phyloP scores from a whole-genome alignment of 306 rosid species.

The Fragaria vesca region DNA sequence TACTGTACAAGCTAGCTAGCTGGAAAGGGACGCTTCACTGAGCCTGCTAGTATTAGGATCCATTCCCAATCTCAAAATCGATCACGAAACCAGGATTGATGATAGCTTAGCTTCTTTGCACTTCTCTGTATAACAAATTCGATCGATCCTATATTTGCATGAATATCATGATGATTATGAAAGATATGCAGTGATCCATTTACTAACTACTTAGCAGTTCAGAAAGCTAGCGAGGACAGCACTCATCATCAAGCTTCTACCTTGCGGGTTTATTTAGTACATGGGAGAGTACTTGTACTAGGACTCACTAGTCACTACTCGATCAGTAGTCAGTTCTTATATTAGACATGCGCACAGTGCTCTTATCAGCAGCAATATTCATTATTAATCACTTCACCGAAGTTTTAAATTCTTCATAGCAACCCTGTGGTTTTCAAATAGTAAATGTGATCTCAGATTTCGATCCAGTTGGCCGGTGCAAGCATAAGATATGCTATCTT shows the following conservation, averaged over 20 bases:
- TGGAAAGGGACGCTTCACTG: conserved; percentile 10
- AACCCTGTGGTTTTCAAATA: not conserved
- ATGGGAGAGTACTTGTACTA: not conserved
- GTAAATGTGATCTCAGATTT: not conserved
- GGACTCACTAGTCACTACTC: not conserved
- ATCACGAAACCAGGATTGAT: not conserved
- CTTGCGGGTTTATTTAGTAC: not conserved
- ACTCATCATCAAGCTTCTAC: not conserved
- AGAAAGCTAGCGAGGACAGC: not conserved
- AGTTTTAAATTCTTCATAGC: not conserved
- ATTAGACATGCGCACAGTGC: not conserved
- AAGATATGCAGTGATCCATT: not conserved
- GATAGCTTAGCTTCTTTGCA: not conserved
- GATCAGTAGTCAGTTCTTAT: not conserved
- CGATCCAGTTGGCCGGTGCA: not conserved
- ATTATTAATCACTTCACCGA: not conserved
- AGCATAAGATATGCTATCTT: not conserved
- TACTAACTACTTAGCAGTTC: not conserved
- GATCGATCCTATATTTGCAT: not conserved
- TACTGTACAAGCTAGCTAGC: not conserved
- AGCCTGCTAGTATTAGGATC: not conserved
- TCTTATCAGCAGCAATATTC: not conserved
- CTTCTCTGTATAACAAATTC: not conserved
- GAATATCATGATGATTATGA: not conserved
- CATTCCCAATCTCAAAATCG: not conserved